These are phyloP conservation scores for Tranzscheliella williamsii DNA, from an alignment of 1,284 basidiomycete species.

Conservation along the genomic window DNA sequence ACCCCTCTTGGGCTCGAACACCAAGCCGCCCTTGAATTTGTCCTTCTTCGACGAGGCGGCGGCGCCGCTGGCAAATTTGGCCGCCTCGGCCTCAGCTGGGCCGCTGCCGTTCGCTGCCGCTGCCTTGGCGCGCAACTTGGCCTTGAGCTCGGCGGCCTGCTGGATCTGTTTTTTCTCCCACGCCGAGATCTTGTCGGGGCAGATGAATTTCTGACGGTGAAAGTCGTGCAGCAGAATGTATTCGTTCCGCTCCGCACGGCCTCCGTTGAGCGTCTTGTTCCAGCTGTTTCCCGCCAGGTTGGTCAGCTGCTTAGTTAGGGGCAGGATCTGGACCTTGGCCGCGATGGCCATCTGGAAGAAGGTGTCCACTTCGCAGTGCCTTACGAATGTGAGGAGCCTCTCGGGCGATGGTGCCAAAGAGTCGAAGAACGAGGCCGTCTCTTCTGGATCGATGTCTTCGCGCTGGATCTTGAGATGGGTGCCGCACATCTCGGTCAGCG, in stretches of 20 bases:
- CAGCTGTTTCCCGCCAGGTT: constrained; percentile 97
- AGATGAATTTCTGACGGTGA: constrained; percentile 91
- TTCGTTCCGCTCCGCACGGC: constrained; percentile 96
- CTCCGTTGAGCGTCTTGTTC: constrained; percentile 65
- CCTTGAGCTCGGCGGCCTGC: constrained; percentile 39
- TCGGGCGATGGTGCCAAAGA: constrained; percentile 77
- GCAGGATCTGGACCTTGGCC: constrained; percentile 83
- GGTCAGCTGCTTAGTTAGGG: constrained; percentile 89
- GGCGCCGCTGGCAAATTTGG: constrained; percentile 36
- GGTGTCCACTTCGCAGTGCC: constrained; percentile 89
- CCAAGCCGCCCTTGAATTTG: constrained; percentile 97
- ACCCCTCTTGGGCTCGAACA: constrained; percentile 94
- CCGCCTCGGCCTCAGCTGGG: too few relatives aligned
- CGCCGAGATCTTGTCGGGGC: constrained; percentile 88
- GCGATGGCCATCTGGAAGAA: constrained; percentile 96
- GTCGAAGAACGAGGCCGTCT: constrained; percentile 88
- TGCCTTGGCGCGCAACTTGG: constrained; percentile 30
- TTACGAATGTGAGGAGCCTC: constrained; percentile 80
- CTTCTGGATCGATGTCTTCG: constrained; percentile 81
- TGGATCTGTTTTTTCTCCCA: constrained; percentile 62
- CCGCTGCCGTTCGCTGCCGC: constrained; percentile 14
- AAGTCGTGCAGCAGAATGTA: constrained; percentile 99
- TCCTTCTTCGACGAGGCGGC: constrained; percentile 75
- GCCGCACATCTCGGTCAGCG: constrained; percentile 80
- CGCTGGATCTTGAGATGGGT: constrained; percentile 77